Base-by-base conservation (phyloP, 2,329 filamentous ascomycete species). In the Plenodomus lindquistii region DNA sequence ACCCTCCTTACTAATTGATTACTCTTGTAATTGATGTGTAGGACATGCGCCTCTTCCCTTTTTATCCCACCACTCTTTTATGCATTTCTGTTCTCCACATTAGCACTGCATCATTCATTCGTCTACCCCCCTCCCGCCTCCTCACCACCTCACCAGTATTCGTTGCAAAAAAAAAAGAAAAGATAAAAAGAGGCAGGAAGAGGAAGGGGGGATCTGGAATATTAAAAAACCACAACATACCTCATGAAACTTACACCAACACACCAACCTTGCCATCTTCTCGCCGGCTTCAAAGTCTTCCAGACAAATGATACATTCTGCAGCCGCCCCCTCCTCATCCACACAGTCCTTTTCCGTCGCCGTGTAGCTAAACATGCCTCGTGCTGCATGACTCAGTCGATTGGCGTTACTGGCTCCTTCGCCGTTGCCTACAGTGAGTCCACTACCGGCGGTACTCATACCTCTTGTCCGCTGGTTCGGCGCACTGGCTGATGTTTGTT, bases 301-400 rank as follows among this genome's bases (percentile, higher is more conserved):
- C 62, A 86, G 81, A 63, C 84, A 86, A 42, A 86, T 86, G 8
- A 82, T 79, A 54, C 84, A 86, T 60, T 86, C 84, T 36, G 79
- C 78, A 42, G 72, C 57, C 37, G 71, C 68, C 2, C 75, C 75
- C 16, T 81, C 78, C 44, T 83, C 80, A 4, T 79, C 78, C 1
- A 81, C 63, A 57, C 83, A 86, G 53, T 86, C 84, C 62, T 86
- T 86, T 65, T 86, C 84, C 0, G 80, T 85, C 0, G 84, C 83
- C 5, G 70, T 75, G 55, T 84, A 86, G 2, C 75, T 63, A 8
- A 77, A 71, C 75, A 81, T 80, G 18, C 77, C 70, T 1, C 65
- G 48, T 29, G 61, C 53, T 15, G 65, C 57, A 40, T 66, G 52
- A 31, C 54, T 62, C 52, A 67, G 57, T 16, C 63, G 52, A 31